Percentiles rank a stretch among this genome's conserved stretches.
These are phyloP conservation scores for Pythium coloratum DNA, from an alignment of 352 stramenopile genomes.

Conservation along the genomic window DNA sequence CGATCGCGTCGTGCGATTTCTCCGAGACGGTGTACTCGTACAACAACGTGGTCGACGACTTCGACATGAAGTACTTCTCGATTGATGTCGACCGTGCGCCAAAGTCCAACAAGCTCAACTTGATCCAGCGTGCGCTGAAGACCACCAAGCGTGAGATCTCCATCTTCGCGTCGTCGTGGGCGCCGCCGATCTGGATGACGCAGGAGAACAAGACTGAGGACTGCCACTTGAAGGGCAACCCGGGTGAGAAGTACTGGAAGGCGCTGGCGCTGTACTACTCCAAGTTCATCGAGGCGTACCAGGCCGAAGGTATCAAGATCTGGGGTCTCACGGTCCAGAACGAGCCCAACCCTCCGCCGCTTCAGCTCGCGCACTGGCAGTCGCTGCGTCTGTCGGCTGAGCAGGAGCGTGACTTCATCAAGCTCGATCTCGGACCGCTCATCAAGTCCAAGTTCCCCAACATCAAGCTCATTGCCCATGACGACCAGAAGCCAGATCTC, in stretches of 20 bases:
- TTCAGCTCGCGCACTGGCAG: conserved; percentile 55
- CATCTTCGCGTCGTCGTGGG: conserved; percentile 82
- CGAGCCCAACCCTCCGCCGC: conserved; percentile 59
- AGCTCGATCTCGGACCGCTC: conserved; percentile 65
- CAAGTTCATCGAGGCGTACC: conserved; percentile 84
- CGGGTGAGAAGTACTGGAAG: conserved; percentile 60
- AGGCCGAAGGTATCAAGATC: conserved; percentile 59
- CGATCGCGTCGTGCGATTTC: conserved; percentile 87
- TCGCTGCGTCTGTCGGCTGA: conserved; percentile 40
- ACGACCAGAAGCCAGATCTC: conserved; percentile 81
- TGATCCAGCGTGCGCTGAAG: conserved; percentile 58
- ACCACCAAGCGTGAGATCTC: conserved; percentile 44
- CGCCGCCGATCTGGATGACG: conserved; percentile 85
- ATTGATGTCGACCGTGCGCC: conserved; percentile 61
- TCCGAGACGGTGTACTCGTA: conserved; percentile 85
- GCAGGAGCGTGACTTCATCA: conserved; percentile 65
- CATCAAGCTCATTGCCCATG: conserved; percentile 79
- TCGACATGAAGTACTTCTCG: conserved; percentile 78
- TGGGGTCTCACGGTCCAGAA: conserved; percentile 88
- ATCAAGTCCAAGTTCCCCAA: conserved; percentile 64
- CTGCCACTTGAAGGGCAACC: conserved; percentile 44
- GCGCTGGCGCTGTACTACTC: conserved; percentile 51
- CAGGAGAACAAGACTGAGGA: conserved; percentile 57
- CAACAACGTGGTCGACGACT: conserved; percentile 72
- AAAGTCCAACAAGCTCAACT: conserved; percentile 61